Percentiles rank a stretch among this genome's conserved stretches.
Evolutionary conservation across 192 early-diverging fungal species (phyloP).

Genomic region (Linnemannia elongata): DNA sequence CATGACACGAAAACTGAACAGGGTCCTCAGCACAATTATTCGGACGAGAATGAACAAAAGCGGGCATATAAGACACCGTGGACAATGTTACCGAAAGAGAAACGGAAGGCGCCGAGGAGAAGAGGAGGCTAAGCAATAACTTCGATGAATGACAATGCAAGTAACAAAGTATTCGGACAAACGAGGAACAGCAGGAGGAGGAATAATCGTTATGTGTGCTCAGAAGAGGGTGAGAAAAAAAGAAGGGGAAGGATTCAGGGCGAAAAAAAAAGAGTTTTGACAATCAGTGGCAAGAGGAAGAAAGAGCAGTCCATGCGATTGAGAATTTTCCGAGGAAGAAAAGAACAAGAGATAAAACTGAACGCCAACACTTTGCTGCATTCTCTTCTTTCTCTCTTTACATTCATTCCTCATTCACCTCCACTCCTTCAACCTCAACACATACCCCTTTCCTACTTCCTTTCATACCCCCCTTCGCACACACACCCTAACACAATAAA

Average conservation of each 20-base stretch:
- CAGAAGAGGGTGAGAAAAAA: too few relatives aligned
- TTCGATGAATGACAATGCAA: too few relatives aligned
- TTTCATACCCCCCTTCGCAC: neutral
- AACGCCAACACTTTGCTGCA: neutral
- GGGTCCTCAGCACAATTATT: neutral
- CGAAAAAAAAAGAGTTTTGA: neutral
- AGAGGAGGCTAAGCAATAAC: neutral
- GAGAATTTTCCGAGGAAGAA: neutral
- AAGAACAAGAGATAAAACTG: neutral
- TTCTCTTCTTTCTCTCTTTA: neutral
- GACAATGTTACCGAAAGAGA: neutral
- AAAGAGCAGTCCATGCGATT: neutral
- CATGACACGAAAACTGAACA: neutral
- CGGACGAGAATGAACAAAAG: neutral
- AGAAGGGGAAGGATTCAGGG: neutral
- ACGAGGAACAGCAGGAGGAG: neutral
- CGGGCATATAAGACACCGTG: neutral
- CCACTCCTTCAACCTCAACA: neutral
- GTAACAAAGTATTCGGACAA: neutral
- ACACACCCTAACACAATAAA: neutral
- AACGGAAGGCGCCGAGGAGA: neutral
- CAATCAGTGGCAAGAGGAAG: too few relatives aligned
- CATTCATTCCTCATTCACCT: conserved; percentile 12
- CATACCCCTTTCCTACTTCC: neutral
- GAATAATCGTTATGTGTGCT: too few relatives aligned